Evolutionary conservation across 352 stramenopile genomes (phyloP), one percentile per base, ranked within the genome.

Genomic region (Lagenidium giganteum): DNA sequence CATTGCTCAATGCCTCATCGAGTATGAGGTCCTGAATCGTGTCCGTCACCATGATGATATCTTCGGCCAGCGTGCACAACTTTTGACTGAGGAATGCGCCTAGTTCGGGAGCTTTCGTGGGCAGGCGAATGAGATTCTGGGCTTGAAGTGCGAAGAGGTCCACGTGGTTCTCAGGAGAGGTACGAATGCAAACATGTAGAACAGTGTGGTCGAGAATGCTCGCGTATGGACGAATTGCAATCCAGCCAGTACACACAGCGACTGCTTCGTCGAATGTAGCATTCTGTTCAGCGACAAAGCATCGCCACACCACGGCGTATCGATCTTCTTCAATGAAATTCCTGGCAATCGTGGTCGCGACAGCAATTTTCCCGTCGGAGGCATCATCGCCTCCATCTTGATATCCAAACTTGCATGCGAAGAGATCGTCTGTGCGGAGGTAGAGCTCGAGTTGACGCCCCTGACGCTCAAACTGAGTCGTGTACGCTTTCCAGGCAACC

Each of bases 11-110:
- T n/a, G n/a, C n/a, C n/a, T n/a, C n/a, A n/a, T 43, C 45, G 13
- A 53, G 16, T 22, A 53, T 8, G 8, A 53, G n/a, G 20, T 44
- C 39, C 21, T 53, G 25, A 14, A 53, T 43, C 26, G 27, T 17
- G 11, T 53, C 45, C 2, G 32, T 45, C 18, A 53, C 26, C 9
- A 25, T 18, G 3, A 39, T 40, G 3, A 53, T 33, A 24, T 53
- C 45, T 39, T 53, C 45, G 12, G 34, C 24, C 20, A 33, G 29
- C 11, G 35, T 46, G 45, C 35, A 46, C n/a, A 53, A 26, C 16
- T 40, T 45, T 13, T 46, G 45, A 20, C 35, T 53, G 3, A 42
- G 18, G 18, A 53, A 53, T 21, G 18, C 26, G 4, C 17, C 25
- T 8, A 53, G 4, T 3, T 45, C 26, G 5, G 24, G 11, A 16